Evolutionary conservation across 306 rosid genomes (phyloP).

Genomic region (Cicer cuneatum): DNA sequence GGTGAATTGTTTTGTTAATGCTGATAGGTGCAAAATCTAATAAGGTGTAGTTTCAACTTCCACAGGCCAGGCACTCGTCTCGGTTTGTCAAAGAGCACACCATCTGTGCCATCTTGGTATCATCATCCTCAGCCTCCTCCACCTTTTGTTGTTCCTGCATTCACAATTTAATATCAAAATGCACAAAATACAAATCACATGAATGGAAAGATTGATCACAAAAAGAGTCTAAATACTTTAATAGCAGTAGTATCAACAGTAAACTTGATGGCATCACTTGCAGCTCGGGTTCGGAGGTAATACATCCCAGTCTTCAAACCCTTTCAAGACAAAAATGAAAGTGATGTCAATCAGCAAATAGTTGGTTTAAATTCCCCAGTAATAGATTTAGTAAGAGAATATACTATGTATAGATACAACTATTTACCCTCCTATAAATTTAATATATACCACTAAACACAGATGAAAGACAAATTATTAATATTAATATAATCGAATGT

Average conservation of each 20-base stretch:
- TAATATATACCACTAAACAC: too few species aligned
- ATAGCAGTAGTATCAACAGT: slow-evolving; percentile 73
- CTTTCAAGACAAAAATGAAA: slow-evolving; percentile 42
- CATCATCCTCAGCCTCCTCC: slow-evolving; percentile 53
- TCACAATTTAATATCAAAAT: slow-evolving; percentile 3
- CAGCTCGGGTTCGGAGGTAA: slow-evolving; percentile 77
- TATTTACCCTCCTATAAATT: too few species aligned
- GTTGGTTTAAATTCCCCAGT: not conserved
- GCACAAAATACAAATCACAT: slow-evolving; percentile 10
- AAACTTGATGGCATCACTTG: slow-evolving; percentile 83
- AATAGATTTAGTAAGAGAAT: not conserved
- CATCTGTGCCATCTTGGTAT: slow-evolving; percentile 76
- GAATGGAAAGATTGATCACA: not conserved
- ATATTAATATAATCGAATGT: too few species aligned
- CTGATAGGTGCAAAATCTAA: not conserved
- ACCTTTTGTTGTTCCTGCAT: slow-evolving; percentile 56
- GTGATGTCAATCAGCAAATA: not conserved
- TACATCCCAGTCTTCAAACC: slow-evolving; percentile 92
- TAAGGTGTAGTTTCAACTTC: slow-evolving; percentile 56
- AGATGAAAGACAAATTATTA: too few species aligned
- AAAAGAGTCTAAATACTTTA: slow-evolving; percentile 46
- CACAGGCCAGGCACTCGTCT: slow-evolving; percentile 87
- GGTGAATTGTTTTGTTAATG: not conserved
- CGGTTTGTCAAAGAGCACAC: slow-evolving; percentile 79
- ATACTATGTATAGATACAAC: too few species aligned